Percentiles rank a stretch among this genome's conserved stretches.
phyloP scores from a whole-genome alignment of 495 filamentous ascomycete genomes.

The Friedmanniomyces endolithicus region DNA sequence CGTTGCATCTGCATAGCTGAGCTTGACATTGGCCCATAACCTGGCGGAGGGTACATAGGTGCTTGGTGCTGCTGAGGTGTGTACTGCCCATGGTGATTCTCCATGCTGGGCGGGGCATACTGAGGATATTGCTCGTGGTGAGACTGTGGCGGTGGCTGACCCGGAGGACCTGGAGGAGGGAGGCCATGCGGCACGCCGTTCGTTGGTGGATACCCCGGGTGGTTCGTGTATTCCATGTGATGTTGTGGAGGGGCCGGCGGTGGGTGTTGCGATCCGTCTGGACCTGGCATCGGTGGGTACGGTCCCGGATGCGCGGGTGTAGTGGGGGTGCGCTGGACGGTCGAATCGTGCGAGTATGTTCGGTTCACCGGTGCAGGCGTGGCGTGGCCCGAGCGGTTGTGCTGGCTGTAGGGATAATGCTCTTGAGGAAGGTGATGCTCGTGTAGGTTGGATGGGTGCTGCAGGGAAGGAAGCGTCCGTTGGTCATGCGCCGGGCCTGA shows the following conservation, averaged over 20 bases:
- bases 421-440: not conserved
- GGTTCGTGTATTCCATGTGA: conserved; percentile 11
- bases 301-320: conserved; percentile 13
- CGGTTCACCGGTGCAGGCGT: conserved; percentile 19
- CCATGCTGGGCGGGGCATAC: conserved; percentile 8
- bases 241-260: conserved; percentile 1
- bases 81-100: conserved; percentile 1
- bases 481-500: conserved; percentile 3
- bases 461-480: conserved; percentile 7
- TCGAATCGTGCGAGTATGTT: conserved; percentile 18
- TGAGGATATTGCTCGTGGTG: conserved; percentile 9
- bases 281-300: conserved; percentile 2
- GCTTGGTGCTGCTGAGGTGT: conserved; percentile 3
- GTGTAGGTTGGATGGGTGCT: not conserved
- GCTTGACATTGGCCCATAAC: conserved; percentile 9
- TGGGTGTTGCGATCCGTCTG: conserved; percentile 10
- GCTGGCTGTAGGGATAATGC: conserved; percentile 7
- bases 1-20: conserved; percentile 5
- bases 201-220: conserved; percentile 11
- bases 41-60: conserved; percentile 5
- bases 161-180: not conserved
- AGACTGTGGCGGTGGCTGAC: conserved; percentile 1
- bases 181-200: conserved; percentile 15
- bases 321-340: conserved; percentile 17
- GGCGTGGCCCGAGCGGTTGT: conserved; percentile 17